phyloP scores from a whole-genome alignment of 768 basidiomycete genomes.

The Strobilomyces echinocephalus region DNA sequence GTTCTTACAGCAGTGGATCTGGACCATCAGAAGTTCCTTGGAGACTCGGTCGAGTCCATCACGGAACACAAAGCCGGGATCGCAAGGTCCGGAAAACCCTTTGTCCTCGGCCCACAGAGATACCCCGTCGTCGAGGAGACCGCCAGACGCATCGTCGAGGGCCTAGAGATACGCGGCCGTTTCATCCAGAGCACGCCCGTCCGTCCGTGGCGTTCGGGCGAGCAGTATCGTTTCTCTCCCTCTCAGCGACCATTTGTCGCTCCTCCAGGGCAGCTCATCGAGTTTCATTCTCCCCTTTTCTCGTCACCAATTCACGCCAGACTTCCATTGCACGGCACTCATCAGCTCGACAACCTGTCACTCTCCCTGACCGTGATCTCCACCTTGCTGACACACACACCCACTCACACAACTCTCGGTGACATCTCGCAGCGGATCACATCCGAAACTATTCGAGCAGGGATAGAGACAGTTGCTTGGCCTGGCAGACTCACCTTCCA shows the following conservation, averaged over 20 bases:
- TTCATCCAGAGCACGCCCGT: constrained; percentile 37
- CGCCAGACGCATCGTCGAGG: constrained; percentile 40
- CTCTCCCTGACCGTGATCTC: constrained; percentile 62
- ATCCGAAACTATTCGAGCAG: constrained; percentile 44
- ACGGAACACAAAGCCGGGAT: constrained; percentile 83
- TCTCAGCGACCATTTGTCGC: constrained; percentile 23
- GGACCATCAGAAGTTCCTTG: constrained; percentile 91
- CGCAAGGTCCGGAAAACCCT: constrained; percentile 53
- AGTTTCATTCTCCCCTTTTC: constrained; percentile 42
- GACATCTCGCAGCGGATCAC: constrained; percentile 37
- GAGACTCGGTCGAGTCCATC: constrained; percentile 68
- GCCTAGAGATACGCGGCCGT: constrained; percentile 36
- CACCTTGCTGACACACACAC: constrained; percentile 43
- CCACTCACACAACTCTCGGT: constrained; percentile 20
- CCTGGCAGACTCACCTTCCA: constrained; percentile 81
- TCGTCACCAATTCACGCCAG: constrained; percentile 39
- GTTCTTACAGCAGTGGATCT: constrained; percentile 83
- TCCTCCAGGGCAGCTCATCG: constrained; percentile 42
- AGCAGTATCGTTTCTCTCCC: constrained; percentile 33
- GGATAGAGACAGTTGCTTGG: constrained; percentile 65
- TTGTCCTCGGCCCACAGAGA: constrained; percentile 64
- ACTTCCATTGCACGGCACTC: constrained; percentile 70
- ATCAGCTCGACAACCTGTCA: constrained; percentile 84
- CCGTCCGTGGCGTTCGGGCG: constrained; percentile 28
- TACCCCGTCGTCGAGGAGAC: constrained; percentile 44